Evolutionary conservation across 1,284 basidiomycete genomes (phyloP), one percentile per base, ranked within the genome.

Genomic region (Prillingera fragicola): DNA sequence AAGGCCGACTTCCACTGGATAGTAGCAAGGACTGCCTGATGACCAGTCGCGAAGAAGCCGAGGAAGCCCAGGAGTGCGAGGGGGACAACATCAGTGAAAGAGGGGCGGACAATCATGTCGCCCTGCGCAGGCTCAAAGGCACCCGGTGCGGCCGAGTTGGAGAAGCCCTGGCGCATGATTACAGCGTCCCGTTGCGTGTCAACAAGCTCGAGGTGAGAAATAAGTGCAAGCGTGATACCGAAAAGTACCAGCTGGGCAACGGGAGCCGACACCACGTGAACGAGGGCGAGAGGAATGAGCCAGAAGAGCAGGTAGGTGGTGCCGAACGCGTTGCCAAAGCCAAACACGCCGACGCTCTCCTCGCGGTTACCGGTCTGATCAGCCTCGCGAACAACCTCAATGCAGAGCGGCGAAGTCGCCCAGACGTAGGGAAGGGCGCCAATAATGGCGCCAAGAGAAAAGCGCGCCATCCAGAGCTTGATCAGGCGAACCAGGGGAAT

Each of bases 1-100:
- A 97, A 98, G 0, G 87, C 92, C 0, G 84, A 72, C 65, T 96
- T 94, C 95, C 95, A 99, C 62, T 98, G 92, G 43, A 99, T 83
- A 8, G 87, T 84, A 1, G 88, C 78, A 32, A 98, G 77, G 0
- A 85, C 85, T 0, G 90, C 79, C 70, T 97, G 91, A 63, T 98
- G 94, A 1, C 94, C 94, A 0, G 92, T 95, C 0, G 79, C 74
- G 66, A 87, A 89, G 77, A 94, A 97, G 8, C 79, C 70, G 43
- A 87, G 76, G 35, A 84, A 65, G 0, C 80, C 83, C n/a, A 91
- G 75, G 6, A 94, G 76, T 1, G 84, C 82, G 15, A 94, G 64
- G 0, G 83, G 82, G 1, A 81, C 74, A 23, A 85, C 70, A 51
- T 90, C 85, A 2, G 77, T 71, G 67, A 92, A 87, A 8, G 66